phyloP scores from a whole-genome alignment of 129 eudicot genomes.

The Arctium minus region DNA sequence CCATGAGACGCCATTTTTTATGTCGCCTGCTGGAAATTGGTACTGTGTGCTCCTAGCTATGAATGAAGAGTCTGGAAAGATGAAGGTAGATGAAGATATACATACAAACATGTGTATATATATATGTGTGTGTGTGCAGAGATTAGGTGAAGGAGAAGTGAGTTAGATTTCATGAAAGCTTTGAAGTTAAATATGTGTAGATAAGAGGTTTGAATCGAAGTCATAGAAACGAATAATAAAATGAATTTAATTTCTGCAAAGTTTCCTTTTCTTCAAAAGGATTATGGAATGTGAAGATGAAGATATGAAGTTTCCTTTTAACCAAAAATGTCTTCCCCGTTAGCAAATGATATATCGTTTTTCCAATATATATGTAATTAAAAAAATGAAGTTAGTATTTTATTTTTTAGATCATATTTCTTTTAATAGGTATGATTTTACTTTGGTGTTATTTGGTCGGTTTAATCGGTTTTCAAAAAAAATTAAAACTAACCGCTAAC shows the following conservation, averaged over 20 bases:
- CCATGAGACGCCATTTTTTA: conserved; percentile 27
- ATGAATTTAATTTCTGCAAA: not conserved
- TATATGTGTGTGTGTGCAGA: not conserved
- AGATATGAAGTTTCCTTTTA: not conserved
- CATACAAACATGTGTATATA: not conserved
- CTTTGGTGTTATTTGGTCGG: too few species aligned
- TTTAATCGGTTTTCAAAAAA: too few species aligned
- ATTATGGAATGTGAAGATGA: conserved; percentile 13
- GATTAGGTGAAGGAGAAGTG: conserved; percentile 30
- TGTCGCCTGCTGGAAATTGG: not conserved
- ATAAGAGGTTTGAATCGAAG: conserved; percentile 24
- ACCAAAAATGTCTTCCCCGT: not conserved
- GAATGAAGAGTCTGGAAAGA: too few species aligned
- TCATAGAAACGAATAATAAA: conserved; percentile 12
- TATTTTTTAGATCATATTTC: too few species aligned
- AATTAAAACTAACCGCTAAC: too few species aligned
- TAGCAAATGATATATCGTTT: not conserved
- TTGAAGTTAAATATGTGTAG: conserved; percentile 37
- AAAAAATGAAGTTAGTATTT: too few species aligned
- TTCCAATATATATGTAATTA: too few species aligned
- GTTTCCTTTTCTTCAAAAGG: conserved; percentile 9
- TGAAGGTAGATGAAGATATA: conserved; percentile 13
- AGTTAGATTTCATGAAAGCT: conserved; percentile 30
- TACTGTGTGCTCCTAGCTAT: too few species aligned
- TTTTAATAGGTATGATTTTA: too few species aligned